Base-by-base conservation (phyloP, 257 asterid genomes). In the Striga asiatica region DNA sequence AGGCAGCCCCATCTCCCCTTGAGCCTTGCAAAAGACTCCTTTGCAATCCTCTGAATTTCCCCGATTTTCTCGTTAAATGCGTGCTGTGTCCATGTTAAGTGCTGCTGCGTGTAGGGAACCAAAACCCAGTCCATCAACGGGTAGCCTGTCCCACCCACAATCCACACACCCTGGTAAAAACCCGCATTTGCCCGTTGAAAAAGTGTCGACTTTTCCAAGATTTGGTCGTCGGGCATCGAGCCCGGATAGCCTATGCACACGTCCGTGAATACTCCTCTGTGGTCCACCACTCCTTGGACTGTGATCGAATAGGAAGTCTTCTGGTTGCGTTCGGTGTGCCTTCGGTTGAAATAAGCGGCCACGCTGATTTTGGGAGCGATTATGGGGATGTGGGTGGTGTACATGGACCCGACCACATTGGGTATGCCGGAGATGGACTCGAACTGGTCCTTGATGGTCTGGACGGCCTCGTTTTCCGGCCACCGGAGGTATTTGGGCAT, bases 311-410 rank as follows among this genome's bases (percentile, higher is more conserved):
- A 89, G 0, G 94, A 86, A 0, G 98, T 89, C 46, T 86, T 89
- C 56, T 86, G 96, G 56, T 86, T 89, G 70, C 96, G 48, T 74
- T 89, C 95, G 0, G 98, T 89, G 24, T 89, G 98, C 63, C 95
- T 74, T 66, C 78, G 67, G 47, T 89, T 89, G 56, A 81, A 86
- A 50, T 89, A 89, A 27, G 95, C 87, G 0, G 95, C 85, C 0
- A 86, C 96, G 50, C 94, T 83, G 6, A 80, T 80, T 72, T 86
- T 89, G 0, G 98, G 98, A 1, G 98, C 98, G 34, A 86, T 86
- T 32, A 89, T 86, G 0, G 98, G 98, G 23, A 89, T 81, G 54
- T 89, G 96, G 1, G 95, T 81, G 0, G 98, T 89, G 50, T 89
- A 89, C 96, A 91, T 84, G 9, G 96, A 77, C 46, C 96, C 98